Conservation (phyloP, 352 stramenopile genomes). For the Globisporangium heterothallicum region DNA sequence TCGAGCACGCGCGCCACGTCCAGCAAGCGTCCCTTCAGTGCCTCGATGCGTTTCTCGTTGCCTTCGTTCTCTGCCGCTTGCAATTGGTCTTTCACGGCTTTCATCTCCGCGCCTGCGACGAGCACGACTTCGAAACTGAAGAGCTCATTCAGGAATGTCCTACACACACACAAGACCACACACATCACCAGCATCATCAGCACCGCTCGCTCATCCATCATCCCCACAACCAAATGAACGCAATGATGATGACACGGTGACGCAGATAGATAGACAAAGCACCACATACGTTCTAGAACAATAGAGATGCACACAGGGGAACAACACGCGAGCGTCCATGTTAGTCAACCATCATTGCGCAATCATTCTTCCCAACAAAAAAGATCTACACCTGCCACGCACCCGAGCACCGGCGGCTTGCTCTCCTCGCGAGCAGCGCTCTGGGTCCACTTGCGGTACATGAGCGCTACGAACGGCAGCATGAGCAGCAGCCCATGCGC, state of each 20-base stretch:
- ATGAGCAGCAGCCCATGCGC: constrained; percentile 46
- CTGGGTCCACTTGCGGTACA: constrained; percentile 43
- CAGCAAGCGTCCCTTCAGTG: constrained; percentile 47
- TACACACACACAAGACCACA: constrained; percentile 13
- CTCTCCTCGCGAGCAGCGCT: constrained; percentile 3
- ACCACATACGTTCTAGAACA: constrained; percentile 34
- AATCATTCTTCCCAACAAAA: constrained; percentile 5
- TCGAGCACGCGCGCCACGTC: constrained; percentile 50
- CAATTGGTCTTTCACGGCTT: constrained; percentile 52
- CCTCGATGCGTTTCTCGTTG: constrained; percentile 39
- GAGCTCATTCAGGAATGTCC: constrained; percentile 55
- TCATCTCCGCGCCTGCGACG: constrained; percentile 54
- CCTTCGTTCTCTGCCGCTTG: constrained; percentile 32
- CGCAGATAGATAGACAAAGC: too few species aligned
- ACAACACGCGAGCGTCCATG: background rate
- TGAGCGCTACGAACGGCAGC: constrained; percentile 36
- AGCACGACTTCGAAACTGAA: constrained; percentile 65
- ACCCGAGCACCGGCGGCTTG: constrained; percentile 39
- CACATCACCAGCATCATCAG: background rate
- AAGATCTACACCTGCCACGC: constrained; percentile 9
- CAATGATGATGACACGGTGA: constrained; percentile 6
- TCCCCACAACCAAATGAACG: background rate
- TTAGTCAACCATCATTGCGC: background rate
- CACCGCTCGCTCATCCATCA: background rate
- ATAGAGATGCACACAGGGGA: constrained; percentile 1